These are phyloP conservation scores for Beauveria pseudobassiana DNA, from an alignment of 2,329 filamentous ascomycete genomes.

Conservation along the genomic window DNA sequence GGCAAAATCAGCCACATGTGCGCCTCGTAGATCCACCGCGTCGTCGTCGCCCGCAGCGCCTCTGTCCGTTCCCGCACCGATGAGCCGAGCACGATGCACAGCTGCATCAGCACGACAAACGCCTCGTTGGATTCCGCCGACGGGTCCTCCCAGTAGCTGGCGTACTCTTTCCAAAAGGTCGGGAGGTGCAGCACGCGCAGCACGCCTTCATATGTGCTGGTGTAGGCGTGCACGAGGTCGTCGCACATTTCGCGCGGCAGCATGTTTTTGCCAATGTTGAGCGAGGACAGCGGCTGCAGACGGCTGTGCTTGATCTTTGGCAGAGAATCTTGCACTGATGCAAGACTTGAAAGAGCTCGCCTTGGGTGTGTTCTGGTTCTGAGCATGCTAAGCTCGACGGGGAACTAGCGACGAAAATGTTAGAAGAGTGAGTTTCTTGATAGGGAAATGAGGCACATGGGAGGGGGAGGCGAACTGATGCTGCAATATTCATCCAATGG, in stretches of 20 bases:
- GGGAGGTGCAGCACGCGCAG: constrained; percentile 52
- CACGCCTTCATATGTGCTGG: constrained; percentile 49
- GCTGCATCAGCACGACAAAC: constrained; percentile 46
- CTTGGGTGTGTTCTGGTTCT: constrained; percentile 20
- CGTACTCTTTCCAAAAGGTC: constrained; percentile 48
- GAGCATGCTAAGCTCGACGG: constrained; percentile 21
- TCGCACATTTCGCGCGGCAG: constrained; percentile 37
- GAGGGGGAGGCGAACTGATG: constrained; percentile 25
- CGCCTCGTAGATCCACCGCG: constrained; percentile 46
- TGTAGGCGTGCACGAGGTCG: constrained; percentile 43
- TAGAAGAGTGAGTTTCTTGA: background rate
- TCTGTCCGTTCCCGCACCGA: constrained; percentile 39
- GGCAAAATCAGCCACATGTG: constrained; percentile 42
- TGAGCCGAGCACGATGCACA: constrained; percentile 45
- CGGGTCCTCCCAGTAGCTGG: constrained; percentile 38
- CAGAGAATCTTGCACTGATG: constrained; percentile 34
- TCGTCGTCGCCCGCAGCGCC: constrained; percentile 33
- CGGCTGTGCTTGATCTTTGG: constrained; percentile 35
- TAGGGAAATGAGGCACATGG: background rate
- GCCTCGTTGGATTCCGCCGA: constrained; percentile 25
- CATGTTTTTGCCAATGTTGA: constrained; percentile 32
- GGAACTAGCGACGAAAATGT: constrained; percentile 19
- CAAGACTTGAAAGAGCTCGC: constrained; percentile 26
- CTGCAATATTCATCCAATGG: constrained; percentile 41
- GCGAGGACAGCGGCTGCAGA: constrained; percentile 25